These are phyloP conservation scores for Vaccinium macrocarpon DNA, from an alignment of 148 eudicot species.

Conservation along the genomic window DNA sequence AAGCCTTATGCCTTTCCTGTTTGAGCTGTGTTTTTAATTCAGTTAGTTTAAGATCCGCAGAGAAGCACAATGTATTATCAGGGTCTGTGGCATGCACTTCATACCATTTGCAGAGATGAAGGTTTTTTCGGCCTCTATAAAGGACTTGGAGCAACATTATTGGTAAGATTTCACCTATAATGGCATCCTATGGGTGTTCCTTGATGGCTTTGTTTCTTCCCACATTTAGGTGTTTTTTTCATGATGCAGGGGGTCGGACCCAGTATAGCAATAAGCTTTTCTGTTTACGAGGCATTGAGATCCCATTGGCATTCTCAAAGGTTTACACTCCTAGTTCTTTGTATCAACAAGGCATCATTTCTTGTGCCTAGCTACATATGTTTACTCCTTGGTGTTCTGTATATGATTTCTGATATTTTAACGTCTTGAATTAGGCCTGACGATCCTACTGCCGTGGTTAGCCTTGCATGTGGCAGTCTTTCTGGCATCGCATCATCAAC, in stretches of 20 bases:
- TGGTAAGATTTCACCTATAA: constrained; percentile 43
- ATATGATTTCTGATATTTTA: constrained; percentile 10
- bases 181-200: neutral
- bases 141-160: constrained; percentile 83
- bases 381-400: constrained; percentile 6
- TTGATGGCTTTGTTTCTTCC: neutral
- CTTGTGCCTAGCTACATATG: neutral
- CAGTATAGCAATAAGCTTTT: constrained; percentile 81
- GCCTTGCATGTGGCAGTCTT: constrained; percentile 80
- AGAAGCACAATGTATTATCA: constrained; percentile 68
- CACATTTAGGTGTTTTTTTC: neutral
- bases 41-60: constrained; percentile 31
- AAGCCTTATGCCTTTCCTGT: neutral
- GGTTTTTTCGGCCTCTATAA: constrained; percentile 75
- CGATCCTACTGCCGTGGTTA: constrained; percentile 49
- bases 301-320: constrained; percentile 67
- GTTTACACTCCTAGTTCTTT: constrained; percentile 27
- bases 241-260: constrained; percentile 87
- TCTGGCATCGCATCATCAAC: constrained; percentile 78
- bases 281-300: constrained; percentile 74
- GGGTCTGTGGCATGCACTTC: constrained; percentile 75
- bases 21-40: constrained; percentile 8
- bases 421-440: constrained; percentile 47
- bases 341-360: constrained; percentile 5
- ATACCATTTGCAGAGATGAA: constrained; percentile 77